Percentiles rank a stretch among this genome's conserved stretches.
Conservation (phyloP, 371 early-diverging fungal genomes). For the Synchytrium microbalum region DNA sequence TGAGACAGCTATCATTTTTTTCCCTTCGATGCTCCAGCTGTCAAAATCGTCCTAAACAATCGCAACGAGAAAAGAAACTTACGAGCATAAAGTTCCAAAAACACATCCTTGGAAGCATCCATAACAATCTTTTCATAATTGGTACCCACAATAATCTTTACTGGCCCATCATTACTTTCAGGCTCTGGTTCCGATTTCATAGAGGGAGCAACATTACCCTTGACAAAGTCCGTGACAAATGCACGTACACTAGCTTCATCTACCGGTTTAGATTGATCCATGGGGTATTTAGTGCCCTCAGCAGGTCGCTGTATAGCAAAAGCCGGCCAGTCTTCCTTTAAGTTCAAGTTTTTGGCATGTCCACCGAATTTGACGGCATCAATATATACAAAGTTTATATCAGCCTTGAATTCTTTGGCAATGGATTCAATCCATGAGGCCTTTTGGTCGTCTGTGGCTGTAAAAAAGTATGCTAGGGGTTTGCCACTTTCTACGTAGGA, state of each 20-base stretch:
- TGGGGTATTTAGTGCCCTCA: slow-evolving; percentile 70
- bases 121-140: slow-evolving; percentile 70
- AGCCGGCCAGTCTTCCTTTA: slow-evolving; percentile 85
- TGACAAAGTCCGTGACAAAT: slow-evolving; percentile 58
- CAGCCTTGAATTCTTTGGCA: slow-evolving; percentile 81
- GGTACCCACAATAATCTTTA: slow-evolving; percentile 80
- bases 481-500: slow-evolving; percentile 72
- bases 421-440: slow-evolving; percentile 51
- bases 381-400: slow-evolving; percentile 80
- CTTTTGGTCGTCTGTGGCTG: slow-evolving; percentile 53
- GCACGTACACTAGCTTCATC: slow-evolving; percentile 33
- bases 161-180: slow-evolving; percentile 73
- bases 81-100: slow-evolving; percentile 89
- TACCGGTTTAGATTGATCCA: slow-evolving; percentile 57
- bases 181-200: slow-evolving; percentile 81
- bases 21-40: too few species aligned
- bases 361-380: slow-evolving; percentile 76
- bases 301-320: slow-evolving; percentile 74
- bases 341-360: slow-evolving; percentile 74
- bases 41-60: too few species aligned
- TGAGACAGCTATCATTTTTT: too few species aligned
- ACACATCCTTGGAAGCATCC: slow-evolving; percentile 83
- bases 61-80: slow-evolving; percentile 13
- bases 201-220: slow-evolving; percentile 64
- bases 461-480: slow-evolving; percentile 85